phyloP scores from a whole-genome alignment of 768 basidiomycete species.

The Termitomyces sp. region DNA sequence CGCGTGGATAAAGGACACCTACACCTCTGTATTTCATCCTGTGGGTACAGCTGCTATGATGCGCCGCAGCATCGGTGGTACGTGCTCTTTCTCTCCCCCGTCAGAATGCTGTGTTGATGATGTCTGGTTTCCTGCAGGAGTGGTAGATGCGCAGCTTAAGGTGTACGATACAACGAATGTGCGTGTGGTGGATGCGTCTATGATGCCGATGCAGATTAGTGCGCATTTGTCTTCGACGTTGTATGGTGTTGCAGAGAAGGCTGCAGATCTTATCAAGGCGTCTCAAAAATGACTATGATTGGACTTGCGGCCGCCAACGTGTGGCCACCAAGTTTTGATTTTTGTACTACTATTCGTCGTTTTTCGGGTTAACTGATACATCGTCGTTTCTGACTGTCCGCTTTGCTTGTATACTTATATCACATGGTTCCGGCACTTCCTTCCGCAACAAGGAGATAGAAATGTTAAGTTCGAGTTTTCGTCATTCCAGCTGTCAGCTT shows the following conservation, averaged over 20 bases:
- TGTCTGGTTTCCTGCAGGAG: conserved; percentile 24
- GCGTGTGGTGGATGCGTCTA: conserved; percentile 47
- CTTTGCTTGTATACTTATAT: no score
- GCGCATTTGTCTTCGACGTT: conserved; percentile 42
- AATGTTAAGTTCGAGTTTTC: not conserved
- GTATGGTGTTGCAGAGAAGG: conserved; percentile 53
- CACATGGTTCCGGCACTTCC: no score
- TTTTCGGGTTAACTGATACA: no score
- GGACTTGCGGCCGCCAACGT: not conserved
- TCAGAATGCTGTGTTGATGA: not conserved
- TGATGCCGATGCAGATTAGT: conserved; percentile 44
- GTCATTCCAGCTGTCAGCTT: not conserved
- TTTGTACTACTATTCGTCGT: not conserved
- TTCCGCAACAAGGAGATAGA: no score
- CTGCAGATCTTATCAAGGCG: conserved; percentile 46
- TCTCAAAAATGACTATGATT: conserved; percentile 14
- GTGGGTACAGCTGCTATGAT: conserved; percentile 29
- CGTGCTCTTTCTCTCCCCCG: not conserved
- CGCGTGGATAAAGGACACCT: conserved; percentile 38
- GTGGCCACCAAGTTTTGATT: not conserved
- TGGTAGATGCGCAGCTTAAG: conserved; percentile 39
- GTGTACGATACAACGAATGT: conserved; percentile 45
- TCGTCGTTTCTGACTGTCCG: no score
- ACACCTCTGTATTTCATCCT: conserved; percentile 42
- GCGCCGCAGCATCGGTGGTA: not conserved